Evolutionary conservation across 2,329 filamentous ascomycete species (phyloP).

Genomic region (Stachybotrys elegans): DNA sequence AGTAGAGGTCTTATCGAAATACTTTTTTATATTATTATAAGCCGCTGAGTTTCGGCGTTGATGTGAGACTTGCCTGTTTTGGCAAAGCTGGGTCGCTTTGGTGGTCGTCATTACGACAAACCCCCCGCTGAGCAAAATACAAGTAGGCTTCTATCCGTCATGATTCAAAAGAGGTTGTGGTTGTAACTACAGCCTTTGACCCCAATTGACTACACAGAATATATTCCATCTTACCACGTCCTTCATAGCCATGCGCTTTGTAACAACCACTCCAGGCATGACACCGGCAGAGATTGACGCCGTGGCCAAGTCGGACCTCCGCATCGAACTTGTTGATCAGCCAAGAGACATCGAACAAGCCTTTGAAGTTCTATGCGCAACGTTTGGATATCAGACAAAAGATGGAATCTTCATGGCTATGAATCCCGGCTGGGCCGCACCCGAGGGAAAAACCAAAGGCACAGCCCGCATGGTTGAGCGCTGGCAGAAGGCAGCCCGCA

Average conservation of each 20-base stretch:
- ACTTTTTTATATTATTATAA: too few relatives aligned
- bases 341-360: constrained; percentile 19
- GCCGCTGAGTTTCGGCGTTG: neutral
- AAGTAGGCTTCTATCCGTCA: neutral
- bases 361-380: constrained; percentile 18
- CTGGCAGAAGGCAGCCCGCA: constrained; percentile 31
- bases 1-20: too few relatives aligned
- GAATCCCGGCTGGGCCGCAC: constrained; percentile 51
- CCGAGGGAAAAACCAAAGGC: constrained; percentile 32
- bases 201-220: too few relatives aligned
- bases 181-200: too few relatives aligned
- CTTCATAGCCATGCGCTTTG: too few relatives aligned
- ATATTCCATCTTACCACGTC: too few relatives aligned
- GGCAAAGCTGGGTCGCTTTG: too few relatives aligned
- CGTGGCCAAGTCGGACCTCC: constrained; percentile 6
- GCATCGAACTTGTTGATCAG: constrained; percentile 21
- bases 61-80: neutral
- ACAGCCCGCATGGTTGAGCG: constrained; percentile 33
- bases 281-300: constrained; percentile 7
- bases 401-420: constrained; percentile 47
- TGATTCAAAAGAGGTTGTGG: too few relatives aligned
- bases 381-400: constrained; percentile 44
- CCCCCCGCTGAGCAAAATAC: too few relatives aligned
- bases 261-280: too few relatives aligned
- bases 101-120: too few relatives aligned